These are phyloP conservation scores for Tuctoria greenei DNA, from an alignment of 176 grass and related monocot genomes.

Conservation along the genomic window DNA sequence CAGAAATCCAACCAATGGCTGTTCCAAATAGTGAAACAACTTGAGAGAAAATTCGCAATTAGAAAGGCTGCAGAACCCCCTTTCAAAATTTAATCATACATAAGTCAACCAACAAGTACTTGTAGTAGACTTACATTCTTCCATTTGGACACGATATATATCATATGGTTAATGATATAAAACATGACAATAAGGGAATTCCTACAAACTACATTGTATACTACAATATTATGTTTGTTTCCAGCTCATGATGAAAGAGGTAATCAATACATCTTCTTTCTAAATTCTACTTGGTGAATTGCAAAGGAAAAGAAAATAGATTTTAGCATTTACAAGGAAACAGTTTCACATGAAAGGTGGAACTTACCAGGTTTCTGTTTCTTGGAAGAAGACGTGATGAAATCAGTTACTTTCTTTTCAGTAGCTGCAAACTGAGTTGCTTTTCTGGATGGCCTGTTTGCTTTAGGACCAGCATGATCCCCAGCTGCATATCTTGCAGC, in stretches of 20 bases:
- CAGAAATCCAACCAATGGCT: background rate
- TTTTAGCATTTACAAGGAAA: no score
- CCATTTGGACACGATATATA: background rate
- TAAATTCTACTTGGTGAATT: no score
- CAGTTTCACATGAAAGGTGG: background rate
- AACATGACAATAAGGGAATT: no score
- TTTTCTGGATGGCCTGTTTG: slow-evolving; percentile 53
- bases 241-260: no score
- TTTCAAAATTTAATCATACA: background rate
- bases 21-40: slow-evolving; percentile 11
- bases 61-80: background rate
- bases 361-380: slow-evolving; percentile 74
- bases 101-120: background rate
- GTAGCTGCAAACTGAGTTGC: slow-evolving; percentile 32
- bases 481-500: slow-evolving; percentile 54
- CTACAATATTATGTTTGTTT: no score
- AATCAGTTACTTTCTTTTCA: slow-evolving; percentile 88
- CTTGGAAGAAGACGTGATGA: slow-evolving; percentile 89
- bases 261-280: no score
- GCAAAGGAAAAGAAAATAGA: no score
- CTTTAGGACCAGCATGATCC: slow-evolving; percentile 44
- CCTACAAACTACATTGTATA: no score
- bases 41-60: background rate
- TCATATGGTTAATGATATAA: no score
- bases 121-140: slow-evolving; percentile 15